Evolutionary conservation across 345 rosid species (phyloP).

Genomic region (Eucalyptus pauciflora): DNA sequence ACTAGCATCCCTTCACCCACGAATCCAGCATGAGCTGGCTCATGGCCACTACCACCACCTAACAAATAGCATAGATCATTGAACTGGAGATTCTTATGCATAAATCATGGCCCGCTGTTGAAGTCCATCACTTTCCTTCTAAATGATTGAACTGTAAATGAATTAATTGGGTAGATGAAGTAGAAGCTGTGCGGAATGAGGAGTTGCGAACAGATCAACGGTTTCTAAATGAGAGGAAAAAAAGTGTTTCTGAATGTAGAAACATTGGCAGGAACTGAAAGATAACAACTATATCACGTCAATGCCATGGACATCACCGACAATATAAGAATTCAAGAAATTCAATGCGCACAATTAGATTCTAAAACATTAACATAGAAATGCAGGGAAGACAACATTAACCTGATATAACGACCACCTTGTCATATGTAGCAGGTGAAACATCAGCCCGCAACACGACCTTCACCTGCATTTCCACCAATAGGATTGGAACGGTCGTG

Average conservation of each 20-base stretch:
- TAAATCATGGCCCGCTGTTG: neutral
- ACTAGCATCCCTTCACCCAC: conserved; percentile 99
- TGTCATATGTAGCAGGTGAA: conserved; percentile 50
- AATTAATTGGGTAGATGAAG: neutral
- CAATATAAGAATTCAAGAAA: neutral
- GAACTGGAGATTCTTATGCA: neutral
- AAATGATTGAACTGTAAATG: neutral
- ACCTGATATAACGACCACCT: conserved; percentile 97
- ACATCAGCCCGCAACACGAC: conserved; percentile 92
- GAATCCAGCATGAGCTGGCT: conserved; percentile 95
- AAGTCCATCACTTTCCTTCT: neutral
- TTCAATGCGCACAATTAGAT: neutral
- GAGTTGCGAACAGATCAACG: neutral
- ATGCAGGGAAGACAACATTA: neutral
- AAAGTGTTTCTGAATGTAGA: neutral
- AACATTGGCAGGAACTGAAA: neutral
- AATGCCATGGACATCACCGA: neutral
- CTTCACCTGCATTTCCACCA: conserved; percentile 40
- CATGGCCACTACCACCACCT: conserved; percentile 99
- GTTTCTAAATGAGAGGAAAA: neutral
- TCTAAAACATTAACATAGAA: neutral
- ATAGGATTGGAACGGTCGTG: neutral
- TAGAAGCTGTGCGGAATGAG: neutral
- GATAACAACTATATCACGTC: neutral
- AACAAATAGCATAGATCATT: neutral